Evolutionary conservation across 140 eudicot genomes (phyloP).

Genomic region (Oenanthe javanica): DNA sequence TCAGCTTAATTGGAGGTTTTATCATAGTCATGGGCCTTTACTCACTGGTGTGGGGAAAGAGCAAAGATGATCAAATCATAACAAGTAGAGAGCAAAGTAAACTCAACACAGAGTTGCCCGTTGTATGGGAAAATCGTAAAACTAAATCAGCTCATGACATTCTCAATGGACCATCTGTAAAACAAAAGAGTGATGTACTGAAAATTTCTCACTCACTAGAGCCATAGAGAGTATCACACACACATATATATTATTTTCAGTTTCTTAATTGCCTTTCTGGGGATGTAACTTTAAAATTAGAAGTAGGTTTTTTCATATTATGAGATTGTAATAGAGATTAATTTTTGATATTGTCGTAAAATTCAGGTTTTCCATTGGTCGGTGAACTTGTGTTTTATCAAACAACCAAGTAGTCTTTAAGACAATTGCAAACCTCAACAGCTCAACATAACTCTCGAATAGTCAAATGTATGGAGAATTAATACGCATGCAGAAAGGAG

Average conservation of each 20-base stretch:
- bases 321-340: background rate
- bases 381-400: background rate
- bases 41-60: constrained; percentile 95
- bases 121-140: background rate
- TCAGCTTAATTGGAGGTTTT: constrained; percentile 79
- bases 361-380: background rate
- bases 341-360: background rate
- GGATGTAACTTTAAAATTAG: background rate
- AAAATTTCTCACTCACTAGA: background rate
- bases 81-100: constrained; percentile 25
- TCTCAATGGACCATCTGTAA: background rate
- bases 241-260: background rate
- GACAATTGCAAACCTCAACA: background rate
- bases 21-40: constrained; percentile 84
- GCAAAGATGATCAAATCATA: constrained; percentile 52
- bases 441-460: background rate
- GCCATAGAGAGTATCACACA: background rate
- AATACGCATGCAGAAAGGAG: background rate
- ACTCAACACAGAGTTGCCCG: constrained; percentile 45
- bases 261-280: background rate
- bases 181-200: background rate
- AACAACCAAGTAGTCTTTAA: background rate
- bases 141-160: constrained; percentile 1
- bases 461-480: no score
- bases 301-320: background rate